Conservation (phyloP, 1,284 basidiomycete genomes). For the Marasmius tenuissimus region DNA sequence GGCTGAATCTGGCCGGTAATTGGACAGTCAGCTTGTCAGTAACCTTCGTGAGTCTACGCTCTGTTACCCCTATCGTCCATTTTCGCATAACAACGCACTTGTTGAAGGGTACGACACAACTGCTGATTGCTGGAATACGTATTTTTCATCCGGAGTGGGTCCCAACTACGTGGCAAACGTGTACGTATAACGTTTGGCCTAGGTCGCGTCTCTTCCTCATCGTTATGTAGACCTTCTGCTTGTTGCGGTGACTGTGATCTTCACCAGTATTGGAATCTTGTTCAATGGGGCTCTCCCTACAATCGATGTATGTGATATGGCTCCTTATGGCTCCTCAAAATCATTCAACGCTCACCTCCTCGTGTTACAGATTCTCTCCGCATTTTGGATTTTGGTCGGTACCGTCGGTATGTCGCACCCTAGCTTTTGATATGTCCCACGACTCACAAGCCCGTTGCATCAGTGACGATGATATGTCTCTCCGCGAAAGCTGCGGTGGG, state of each 20-base stretch:
- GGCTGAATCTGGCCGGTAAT: constrained; percentile 55
- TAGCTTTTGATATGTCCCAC: neutral
- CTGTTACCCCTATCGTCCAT: neutral
- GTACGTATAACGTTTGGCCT: neutral
- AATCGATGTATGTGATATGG: constrained; percentile 42
- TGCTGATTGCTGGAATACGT: constrained; percentile 47
- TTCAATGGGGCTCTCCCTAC: constrained; percentile 45
- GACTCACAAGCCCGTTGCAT: neutral
- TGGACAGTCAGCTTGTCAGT: constrained; percentile 56
- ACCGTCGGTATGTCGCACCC: constrained; percentile 38
- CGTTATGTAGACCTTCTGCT: constrained; percentile 47
- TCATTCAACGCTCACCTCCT: neutral
- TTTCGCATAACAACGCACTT: neutral
- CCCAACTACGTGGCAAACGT: constrained; percentile 37
- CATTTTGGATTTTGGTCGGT: constrained; percentile 53
- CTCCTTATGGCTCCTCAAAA: too few species aligned
- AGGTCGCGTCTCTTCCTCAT: neutral
- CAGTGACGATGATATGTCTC: constrained; percentile 45
- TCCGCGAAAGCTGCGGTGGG: constrained; percentile 50
- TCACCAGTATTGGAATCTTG: constrained; percentile 46
- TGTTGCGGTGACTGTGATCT: constrained; percentile 41
- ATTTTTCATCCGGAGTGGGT: constrained; percentile 53
- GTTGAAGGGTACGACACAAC: constrained; percentile 48
- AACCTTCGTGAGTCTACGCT: constrained; percentile 41
- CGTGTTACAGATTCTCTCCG: constrained; percentile 42